phyloP scores from a whole-genome alignment of 305 asterid species.

The Fraxinus sp. region DNA sequence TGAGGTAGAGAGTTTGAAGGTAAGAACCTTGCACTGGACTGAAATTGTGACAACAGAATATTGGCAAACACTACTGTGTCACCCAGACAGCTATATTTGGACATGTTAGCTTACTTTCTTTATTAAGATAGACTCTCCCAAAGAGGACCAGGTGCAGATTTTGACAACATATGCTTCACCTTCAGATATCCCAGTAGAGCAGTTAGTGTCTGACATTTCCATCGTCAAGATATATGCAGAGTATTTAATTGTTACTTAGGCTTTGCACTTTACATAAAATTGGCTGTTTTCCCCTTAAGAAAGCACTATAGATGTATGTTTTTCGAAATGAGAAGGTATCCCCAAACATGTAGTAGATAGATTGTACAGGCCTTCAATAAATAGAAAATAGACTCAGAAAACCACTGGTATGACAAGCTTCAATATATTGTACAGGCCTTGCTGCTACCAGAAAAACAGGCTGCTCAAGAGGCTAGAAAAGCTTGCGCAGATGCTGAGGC shows the following conservation, averaged over 20 bases:
- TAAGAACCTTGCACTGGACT: slow-evolving; percentile 27
- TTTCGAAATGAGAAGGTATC: neutral
- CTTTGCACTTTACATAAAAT: neutral
- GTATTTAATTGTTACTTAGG: neutral
- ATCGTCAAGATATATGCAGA: neutral
- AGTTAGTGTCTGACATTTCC: neutral
- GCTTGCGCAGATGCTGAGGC: slow-evolving; percentile 61
- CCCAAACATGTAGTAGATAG: neutral
- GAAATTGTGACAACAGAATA: slow-evolving; percentile 17
- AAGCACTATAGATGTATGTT: neutral
- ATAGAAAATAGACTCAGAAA: slow-evolving; percentile 8
- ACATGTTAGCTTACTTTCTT: neutral
- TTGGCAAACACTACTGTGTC: neutral
- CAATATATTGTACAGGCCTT: slow-evolving; percentile 55
- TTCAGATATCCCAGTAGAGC: neutral
- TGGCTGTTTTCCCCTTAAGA: neutral
- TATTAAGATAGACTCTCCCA: neutral
- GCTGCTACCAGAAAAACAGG: slow-evolving; percentile 67
- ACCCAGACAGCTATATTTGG: neutral
- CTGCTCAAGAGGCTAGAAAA: slow-evolving; percentile 65
- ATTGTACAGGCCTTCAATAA: neutral
- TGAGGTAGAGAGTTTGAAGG: slow-evolving; percentile 84
- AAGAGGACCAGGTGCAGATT: neutral
- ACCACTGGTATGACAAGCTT: slow-evolving; percentile 24
- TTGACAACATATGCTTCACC: neutral